phyloP scores from a whole-genome alignment of 225 moss, liverwort and hornwort species.

The Anthoceros angustus region DNA sequence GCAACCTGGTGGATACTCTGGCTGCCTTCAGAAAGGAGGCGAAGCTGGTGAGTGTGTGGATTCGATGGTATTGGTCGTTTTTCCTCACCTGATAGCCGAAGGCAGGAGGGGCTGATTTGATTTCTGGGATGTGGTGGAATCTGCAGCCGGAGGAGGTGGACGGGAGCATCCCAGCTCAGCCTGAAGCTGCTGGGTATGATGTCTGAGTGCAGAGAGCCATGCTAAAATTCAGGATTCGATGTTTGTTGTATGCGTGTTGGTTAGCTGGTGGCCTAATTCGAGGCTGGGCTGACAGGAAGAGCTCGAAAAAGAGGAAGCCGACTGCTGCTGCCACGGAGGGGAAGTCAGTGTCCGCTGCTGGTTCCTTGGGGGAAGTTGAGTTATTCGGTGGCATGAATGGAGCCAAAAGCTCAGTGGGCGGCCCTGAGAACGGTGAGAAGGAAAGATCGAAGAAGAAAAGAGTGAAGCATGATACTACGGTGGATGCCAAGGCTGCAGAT shows the following conservation, averaged over 20 bases:
- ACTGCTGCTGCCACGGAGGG: no score
- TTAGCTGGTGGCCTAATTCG: no score
- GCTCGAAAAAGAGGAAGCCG: neutral
- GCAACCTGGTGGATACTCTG: neutral
- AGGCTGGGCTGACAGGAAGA: neutral
- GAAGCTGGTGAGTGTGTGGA: neutral
- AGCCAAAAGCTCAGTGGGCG: neutral
- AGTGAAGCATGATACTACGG: neutral
- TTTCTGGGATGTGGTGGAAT: no score
- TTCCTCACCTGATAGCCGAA: no score
- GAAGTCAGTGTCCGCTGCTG: neutral
- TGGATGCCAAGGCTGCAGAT: neutral
- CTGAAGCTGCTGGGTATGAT: no score
- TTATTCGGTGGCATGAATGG: neutral
- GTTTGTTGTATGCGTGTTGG: no score
- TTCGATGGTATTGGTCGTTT: neutral
- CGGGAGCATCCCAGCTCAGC: no score
- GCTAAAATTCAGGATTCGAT: no score
- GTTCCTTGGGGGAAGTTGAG: neutral
- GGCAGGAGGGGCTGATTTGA: no score
- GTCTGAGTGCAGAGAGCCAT: no score
- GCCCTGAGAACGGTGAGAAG: neutral
- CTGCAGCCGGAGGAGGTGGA: no score
- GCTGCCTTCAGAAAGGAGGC: neutral
- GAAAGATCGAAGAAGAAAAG: neutral